A percentile compares a stretch with the other conserved stretches of the same genome.
Conservation (phyloP, 129 eudicot species). For the Rutidosis leptorrhynchoides region DNA sequence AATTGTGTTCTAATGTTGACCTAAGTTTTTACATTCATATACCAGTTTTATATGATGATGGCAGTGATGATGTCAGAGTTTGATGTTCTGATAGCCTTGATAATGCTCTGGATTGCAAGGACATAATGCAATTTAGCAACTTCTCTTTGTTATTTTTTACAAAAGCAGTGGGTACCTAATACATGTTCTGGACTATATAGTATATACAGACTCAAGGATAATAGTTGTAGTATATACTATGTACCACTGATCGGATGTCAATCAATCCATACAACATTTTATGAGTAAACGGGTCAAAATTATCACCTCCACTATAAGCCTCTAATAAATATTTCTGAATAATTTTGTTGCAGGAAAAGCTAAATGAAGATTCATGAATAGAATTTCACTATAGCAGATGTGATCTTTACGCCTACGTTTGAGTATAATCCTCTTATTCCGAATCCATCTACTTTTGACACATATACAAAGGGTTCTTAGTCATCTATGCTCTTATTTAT, state of each 20-base stretch:
- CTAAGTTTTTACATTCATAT: not conserved
- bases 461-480: not conserved
- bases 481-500: not conserved
- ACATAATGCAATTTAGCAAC: conserved; percentile 18
- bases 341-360: conserved; percentile 46
- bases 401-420: conserved; percentile 83
- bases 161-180: conserved; percentile 50
- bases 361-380: conserved; percentile 64
- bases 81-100: conserved; percentile 61
- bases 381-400: conserved; percentile 75
- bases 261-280: not conserved
- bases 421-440: conserved; percentile 44
- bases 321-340: not conserved
- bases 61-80: conserved; percentile 56
- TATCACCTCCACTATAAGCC: not conserved
- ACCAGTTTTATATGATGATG: conserved; percentile 89
- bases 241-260: conserved; percentile 68
- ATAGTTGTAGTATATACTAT: conserved; percentile 26
- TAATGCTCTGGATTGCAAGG: conserved; percentile 86
- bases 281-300: not conserved
- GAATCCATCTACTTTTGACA: not conserved
- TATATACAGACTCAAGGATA: not conserved
- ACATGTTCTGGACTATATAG: not conserved
- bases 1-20: conserved; percentile 3
- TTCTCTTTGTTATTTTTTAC: conserved; percentile 57